phyloP scores from a whole-genome alignment of 495 filamentous ascomycete species.

The Schizothecium vesticola region DNA sequence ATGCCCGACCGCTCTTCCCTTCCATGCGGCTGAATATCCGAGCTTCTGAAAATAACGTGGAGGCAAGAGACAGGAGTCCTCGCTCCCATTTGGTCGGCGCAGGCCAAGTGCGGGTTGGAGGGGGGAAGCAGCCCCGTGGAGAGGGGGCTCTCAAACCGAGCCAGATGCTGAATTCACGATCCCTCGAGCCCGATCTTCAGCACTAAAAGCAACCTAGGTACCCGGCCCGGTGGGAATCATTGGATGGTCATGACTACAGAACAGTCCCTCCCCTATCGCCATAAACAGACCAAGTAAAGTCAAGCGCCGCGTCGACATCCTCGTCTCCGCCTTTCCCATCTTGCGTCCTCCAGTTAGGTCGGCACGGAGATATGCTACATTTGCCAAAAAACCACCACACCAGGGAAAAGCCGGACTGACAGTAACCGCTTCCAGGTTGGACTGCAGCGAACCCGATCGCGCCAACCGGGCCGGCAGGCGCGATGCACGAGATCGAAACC shows the following conservation, averaged over 20 bases:
- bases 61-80: too few relatives aligned
- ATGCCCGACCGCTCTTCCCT: too few relatives aligned
- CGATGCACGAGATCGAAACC: not conserved
- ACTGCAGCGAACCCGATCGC: not conserved
- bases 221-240: too few relatives aligned
- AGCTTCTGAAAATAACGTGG: too few relatives aligned
- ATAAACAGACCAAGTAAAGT: not conserved
- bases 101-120: not conserved
- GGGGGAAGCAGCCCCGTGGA: not conserved
- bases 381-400: too few relatives aligned
- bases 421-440: too few relatives aligned
- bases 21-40: too few relatives aligned
- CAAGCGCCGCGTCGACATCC: not conserved
- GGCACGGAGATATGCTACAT: too few relatives aligned
- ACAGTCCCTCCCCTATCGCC: too few relatives aligned
- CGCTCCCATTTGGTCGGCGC: not conserved
- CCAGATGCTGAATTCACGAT: not conserved
- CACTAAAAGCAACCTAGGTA: not conserved
- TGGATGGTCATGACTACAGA: too few relatives aligned
- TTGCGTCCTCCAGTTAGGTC: too few relatives aligned
- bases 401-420: too few relatives aligned
- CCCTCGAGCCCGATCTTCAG: not conserved
- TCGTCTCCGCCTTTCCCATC: not conserved
- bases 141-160: not conserved
- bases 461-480: not conserved